These are phyloP conservation scores for Heteromeles arbutifolia DNA, from an alignment of 306 rosid species.

Conservation along the genomic window DNA sequence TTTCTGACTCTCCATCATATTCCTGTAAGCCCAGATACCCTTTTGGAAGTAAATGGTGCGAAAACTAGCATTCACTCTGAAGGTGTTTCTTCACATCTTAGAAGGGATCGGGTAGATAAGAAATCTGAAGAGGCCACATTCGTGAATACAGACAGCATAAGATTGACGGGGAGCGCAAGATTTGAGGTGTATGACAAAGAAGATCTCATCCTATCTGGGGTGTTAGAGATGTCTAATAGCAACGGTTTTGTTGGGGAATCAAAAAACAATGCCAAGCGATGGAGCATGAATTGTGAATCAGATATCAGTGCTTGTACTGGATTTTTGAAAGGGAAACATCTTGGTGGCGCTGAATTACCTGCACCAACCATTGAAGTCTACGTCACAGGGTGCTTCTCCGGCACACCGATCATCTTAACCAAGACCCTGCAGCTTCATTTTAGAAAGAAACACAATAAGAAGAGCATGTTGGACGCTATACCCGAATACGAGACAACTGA, in stretches of 20 bases:
- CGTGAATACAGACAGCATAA: conserved; percentile 76
- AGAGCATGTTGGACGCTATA: conserved; percentile 54
- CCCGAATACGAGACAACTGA: conserved; percentile 74
- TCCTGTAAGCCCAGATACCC: conserved; percentile 72
- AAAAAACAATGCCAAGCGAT: conserved; percentile 36
- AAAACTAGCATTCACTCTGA: conserved; percentile 55
- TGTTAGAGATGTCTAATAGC: conserved; percentile 61
- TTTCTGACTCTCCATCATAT: conserved; percentile 64
- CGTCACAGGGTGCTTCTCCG: conserved; percentile 75
- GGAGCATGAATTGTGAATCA: conserved; percentile 79
- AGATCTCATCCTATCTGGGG: conserved; percentile 64
- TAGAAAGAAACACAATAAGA: conserved; percentile 56
- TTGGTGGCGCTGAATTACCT: conserved; percentile 32
- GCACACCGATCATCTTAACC: conserved; percentile 69
- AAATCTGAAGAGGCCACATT: conserved; percentile 80
- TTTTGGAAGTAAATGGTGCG: conserved; percentile 78
- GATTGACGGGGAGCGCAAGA: conserved; percentile 66
- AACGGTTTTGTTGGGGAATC: conserved; percentile 53
- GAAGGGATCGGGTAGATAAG: conserved; percentile 82
- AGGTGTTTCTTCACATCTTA: conserved; percentile 68
- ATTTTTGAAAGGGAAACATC: conserved; percentile 62
- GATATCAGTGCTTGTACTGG: conserved; percentile 40
- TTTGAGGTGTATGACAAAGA: conserved; percentile 75
- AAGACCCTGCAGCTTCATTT: conserved; percentile 61
- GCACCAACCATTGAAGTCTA: conserved; percentile 79